These are phyloP conservation scores for Candida anglica DNA, from an alignment of 805 yeast genomes.

Conservation along the genomic window DNA sequence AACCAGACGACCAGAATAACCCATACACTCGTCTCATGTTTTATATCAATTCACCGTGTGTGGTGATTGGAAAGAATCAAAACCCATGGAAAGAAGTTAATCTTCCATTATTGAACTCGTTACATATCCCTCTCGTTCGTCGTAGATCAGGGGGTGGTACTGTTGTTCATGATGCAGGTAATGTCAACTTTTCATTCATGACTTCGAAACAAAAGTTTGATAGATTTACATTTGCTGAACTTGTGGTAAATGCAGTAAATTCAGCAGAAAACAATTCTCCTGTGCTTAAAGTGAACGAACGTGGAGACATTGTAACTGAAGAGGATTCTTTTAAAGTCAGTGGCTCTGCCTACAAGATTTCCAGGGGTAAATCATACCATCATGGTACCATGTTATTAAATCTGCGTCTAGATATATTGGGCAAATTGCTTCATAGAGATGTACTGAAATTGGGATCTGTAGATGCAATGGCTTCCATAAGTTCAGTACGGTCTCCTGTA, in stretches of 20 bases:
- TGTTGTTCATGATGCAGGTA: constrained; percentile 91
- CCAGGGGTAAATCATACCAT: constrained; percentile 79
- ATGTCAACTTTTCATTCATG: constrained; percentile 81
- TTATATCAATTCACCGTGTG: constrained; percentile 77
- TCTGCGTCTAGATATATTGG: constrained; percentile 57
- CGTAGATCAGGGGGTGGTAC: constrained; percentile 94
- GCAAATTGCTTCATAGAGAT: constrained; percentile 54
- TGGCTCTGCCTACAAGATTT: constrained; percentile 89
- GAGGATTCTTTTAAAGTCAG: constrained; percentile 55
- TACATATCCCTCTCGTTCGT: constrained; percentile 65
- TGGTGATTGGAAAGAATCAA: constrained; percentile 95
- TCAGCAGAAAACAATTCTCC: not conserved
- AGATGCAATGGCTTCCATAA: constrained; percentile 51
- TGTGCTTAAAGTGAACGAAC: constrained; percentile 50
- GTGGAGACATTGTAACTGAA: constrained; percentile 73
- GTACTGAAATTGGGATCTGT: constrained; percentile 36
- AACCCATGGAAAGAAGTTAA: constrained; percentile 90
- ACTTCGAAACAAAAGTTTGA: constrained; percentile 63
- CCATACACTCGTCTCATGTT: constrained; percentile 55
- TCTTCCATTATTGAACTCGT: constrained; percentile 45
- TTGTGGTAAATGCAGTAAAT: constrained; percentile 36
- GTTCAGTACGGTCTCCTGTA: constrained; percentile 80
- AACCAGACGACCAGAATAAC: constrained; percentile 4
- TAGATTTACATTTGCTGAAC: constrained; percentile 49
- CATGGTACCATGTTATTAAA: constrained; percentile 92